Evolutionary conservation across 176 grass and related monocot species (phyloP).

Genomic region (Zizania latifolia): DNA sequence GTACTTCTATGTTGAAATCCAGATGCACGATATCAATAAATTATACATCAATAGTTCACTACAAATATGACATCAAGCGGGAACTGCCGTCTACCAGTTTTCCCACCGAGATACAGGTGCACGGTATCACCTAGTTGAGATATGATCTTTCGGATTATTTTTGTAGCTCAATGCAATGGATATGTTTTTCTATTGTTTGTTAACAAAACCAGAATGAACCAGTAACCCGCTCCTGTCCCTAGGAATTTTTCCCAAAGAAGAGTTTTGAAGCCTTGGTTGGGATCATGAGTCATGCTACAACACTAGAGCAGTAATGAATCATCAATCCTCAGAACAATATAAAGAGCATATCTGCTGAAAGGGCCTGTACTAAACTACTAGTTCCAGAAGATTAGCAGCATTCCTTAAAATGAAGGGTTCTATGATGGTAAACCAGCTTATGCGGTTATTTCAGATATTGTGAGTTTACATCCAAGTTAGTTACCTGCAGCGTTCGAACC

Average conservation of each 20-base stretch:
- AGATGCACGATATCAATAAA: background rate
- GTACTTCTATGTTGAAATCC: background rate
- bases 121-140: no score
- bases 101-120: no score
- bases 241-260: no score
- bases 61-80: background rate
- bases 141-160: no score
- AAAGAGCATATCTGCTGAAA: slow-evolving; percentile 3
- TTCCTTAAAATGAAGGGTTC: background rate
- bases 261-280: background rate
- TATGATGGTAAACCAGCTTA: background rate
- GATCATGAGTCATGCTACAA: background rate
- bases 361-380: background rate
- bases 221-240: no score
- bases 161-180: no score
- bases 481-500: slow-evolving; percentile 42
- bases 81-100: no score
- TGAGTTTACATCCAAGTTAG: background rate
- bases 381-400: background rate
- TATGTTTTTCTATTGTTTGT: no score
- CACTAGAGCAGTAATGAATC: background rate
- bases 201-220: no score
- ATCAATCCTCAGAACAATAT: background rate
- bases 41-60: background rate
- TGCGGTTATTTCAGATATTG: background rate